Base-by-base conservation (phyloP, 202 grass and related monocot genomes). In the Cymbopogon flexuosus region DNA sequence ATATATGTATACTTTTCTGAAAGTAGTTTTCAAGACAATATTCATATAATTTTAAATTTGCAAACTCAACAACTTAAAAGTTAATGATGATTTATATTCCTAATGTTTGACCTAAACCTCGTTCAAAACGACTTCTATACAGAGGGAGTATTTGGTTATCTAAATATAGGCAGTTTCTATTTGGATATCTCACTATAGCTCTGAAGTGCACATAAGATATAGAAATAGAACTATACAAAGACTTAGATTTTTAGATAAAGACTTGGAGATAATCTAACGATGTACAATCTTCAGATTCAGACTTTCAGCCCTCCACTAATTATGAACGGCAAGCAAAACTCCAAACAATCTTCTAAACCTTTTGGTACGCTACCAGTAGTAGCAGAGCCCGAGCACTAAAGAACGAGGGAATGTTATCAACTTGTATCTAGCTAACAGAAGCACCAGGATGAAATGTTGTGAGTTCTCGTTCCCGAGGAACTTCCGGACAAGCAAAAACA, bases 351-450 rank as follows among this genome's bases (percentile, higher is more conserved):
- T 66, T 15, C 21, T 40, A 4, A 12, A 15, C 6, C 56, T 52
- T 43, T 40, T 29, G 58, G 75, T 69, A 68, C 23, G 46, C 51
- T 84, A 73, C 61, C 62, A 63, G 65, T 52, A 62, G 41, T 65
- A 66, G 68, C 41, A 9, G 61, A 61, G 33, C 34, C 6, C 2
- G 18, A 43, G 22, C 24, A 10, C 23, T 52, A 52, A 54, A 52
- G 16, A 13, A 46, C 10, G 49, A 19, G 18, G 18, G 5, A 54
- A n/a, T 19, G 18, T 54, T 18, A 16, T 16, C 46, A 49, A 16
- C 46, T 49, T 16, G 14, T 65, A 65, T 18, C 52, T 59, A 47
- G 23, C 56, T 70, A 78, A 63, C 60, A 27, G 35, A 30, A 19
- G 19, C 27, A 27, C 27, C 27, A 27, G 27, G 2, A 21, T 68